Conservation (phyloP, 106 monocot species). For the Amphibolis antarctica region DNA sequence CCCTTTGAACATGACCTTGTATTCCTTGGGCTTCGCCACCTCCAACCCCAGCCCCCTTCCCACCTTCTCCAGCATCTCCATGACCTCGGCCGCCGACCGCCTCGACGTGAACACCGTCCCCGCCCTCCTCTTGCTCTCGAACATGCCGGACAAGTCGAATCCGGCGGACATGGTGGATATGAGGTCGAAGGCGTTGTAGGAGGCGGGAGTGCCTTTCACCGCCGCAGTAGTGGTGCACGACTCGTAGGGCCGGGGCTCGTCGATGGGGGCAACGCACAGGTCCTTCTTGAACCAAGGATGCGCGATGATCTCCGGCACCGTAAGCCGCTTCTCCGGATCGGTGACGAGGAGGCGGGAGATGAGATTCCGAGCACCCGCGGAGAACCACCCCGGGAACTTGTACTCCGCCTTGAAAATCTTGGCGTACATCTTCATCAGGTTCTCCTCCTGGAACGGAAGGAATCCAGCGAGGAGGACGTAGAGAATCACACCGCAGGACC, state of each 20-base stretch:
- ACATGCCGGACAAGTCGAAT: slow-evolving; percentile 44
- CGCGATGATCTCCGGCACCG: slow-evolving; percentile 15
- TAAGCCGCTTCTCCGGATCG: slow-evolving; percentile 32
- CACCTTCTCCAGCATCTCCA: slow-evolving; percentile 36
- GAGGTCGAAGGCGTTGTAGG: slow-evolving; percentile 46
- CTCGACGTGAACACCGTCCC: slow-evolving; percentile 51
- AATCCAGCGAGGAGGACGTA: slow-evolving; percentile 24
- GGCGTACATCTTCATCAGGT: slow-evolving; percentile 32
- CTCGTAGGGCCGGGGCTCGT: neutral
- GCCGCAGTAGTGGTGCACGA: neutral
- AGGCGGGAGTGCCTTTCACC: slow-evolving; percentile 12
- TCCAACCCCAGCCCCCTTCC: slow-evolving; percentile 33
- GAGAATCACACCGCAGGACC: slow-evolving; percentile 28
- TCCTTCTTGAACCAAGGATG: slow-evolving; percentile 29
- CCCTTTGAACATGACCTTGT: slow-evolving; percentile 34
- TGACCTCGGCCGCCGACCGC: slow-evolving; percentile 26
- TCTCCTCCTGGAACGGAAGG: slow-evolving; percentile 33
- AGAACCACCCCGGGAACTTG: slow-evolving; percentile 37
- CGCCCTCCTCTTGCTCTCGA: slow-evolving; percentile 14
- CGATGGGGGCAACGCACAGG: neutral
- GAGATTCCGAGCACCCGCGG: slow-evolving; percentile 24
- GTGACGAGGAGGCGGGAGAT: slow-evolving; percentile 40
- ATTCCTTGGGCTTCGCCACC: slow-evolving; percentile 24
- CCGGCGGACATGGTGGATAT: slow-evolving; percentile 40
- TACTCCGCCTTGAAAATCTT: slow-evolving; percentile 39